Percentiles rank a stretch among this genome's conserved stretches.
Conservation (phyloP, 805 yeast species). For the Kazachstania viticola region DNA sequence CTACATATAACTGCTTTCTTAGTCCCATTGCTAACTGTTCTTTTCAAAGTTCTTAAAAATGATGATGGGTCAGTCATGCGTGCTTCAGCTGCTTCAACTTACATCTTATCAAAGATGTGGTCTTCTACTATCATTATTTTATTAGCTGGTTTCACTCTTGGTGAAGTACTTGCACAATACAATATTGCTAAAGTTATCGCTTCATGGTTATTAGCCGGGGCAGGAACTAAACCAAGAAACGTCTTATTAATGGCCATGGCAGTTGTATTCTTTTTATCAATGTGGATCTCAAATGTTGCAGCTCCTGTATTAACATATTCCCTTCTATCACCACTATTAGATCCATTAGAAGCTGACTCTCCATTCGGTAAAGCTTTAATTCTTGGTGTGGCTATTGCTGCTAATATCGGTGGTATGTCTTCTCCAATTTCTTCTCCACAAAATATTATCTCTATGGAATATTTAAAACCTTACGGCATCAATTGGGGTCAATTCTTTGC, state of each 20-base stretch:
- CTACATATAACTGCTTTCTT: constrained; percentile 80
- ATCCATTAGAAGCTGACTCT: constrained; percentile 66
- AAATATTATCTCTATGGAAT: constrained; percentile 78
- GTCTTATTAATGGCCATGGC: constrained; percentile 71
- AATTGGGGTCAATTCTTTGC: constrained; percentile 90
- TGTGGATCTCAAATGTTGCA: constrained; percentile 96
- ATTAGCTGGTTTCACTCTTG: constrained; percentile 85
- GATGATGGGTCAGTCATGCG: constrained; percentile 41
- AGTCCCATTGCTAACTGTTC: constrained; percentile 70
- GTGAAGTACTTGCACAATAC: constrained; percentile 86
- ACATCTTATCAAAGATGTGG: constrained; percentile 82
- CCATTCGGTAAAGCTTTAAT: constrained; percentile 76
- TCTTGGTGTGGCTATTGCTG: constrained; percentile 83
- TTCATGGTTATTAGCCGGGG: constrained; percentile 63
- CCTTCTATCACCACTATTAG: constrained; percentile 71
- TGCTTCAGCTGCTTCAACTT: constrained; percentile 56
- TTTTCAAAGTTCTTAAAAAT: constrained; percentile 50
- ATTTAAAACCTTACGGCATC: constrained; percentile 55
- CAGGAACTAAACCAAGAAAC: constrained; percentile 74
- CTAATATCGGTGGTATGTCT: constrained; percentile 91
- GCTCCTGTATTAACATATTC: constrained; percentile 89
- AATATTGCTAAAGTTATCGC: constrained; percentile 83
- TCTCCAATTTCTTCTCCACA: constrained; percentile 96
- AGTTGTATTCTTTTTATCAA: constrained; percentile 73
- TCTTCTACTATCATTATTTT: constrained; percentile 81